Evolutionary conservation across 768 basidiomycete species (phyloP).

Genomic region (Naganishia friedmannii): DNA sequence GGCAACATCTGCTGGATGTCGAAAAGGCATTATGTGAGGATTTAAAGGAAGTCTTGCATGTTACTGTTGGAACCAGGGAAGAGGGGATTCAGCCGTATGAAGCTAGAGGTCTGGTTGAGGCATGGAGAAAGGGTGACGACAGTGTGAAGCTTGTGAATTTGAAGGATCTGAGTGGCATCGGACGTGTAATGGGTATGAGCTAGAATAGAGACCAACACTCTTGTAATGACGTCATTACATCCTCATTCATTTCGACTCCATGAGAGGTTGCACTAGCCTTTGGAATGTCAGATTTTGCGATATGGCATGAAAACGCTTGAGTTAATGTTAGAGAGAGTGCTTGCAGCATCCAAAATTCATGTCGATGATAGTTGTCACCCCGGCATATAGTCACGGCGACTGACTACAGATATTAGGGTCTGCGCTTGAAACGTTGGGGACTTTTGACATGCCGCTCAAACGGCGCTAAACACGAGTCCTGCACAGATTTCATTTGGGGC

Average conservation of each 20-base stretch:
- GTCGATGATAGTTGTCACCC: not conserved
- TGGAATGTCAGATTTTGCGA: too few species aligned
- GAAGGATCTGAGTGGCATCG: constrained; percentile 3
- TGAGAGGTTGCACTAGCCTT: too few species aligned
- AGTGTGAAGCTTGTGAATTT: constrained; percentile 23
- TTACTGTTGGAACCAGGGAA: constrained; percentile 76
- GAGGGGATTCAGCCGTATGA: constrained; percentile 63
- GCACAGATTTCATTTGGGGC: constrained; percentile 4
- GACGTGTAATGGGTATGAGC: constrained; percentile 30
- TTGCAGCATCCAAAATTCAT: not conserved
- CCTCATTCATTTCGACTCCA: not conserved
- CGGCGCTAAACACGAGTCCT: not conserved
- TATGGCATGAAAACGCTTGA: too few species aligned
- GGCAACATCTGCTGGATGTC: constrained; percentile 14
- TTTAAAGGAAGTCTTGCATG: constrained; percentile 63
- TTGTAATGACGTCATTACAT: not conserved
- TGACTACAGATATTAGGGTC: not conserved
- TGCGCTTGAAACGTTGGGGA: constrained; percentile 1
- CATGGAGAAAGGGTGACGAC: constrained; percentile 24
- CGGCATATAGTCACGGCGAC: not conserved
- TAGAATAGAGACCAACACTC: constrained; percentile 4
- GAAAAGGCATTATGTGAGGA: constrained; percentile 54
- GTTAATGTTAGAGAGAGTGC: too few species aligned
- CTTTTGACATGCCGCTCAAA: not conserved
- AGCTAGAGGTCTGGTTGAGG: constrained; percentile 62